phyloP scores from a whole-genome alignment of 805 yeast species.

The Schwanniomyces vanrijiae region DNA sequence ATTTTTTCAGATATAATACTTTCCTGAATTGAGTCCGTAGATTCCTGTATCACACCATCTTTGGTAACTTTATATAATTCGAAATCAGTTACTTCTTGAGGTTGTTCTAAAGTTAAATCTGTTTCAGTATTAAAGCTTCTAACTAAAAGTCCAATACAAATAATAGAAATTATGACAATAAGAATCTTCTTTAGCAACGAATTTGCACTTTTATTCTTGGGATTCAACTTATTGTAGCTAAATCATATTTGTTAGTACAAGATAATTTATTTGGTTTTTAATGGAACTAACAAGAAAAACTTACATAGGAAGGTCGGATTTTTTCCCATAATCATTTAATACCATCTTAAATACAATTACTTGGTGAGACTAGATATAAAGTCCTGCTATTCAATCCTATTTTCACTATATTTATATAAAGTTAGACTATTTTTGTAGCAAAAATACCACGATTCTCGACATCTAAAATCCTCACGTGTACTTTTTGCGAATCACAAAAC shows the following conservation, averaged over 20 bases:
- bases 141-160: constrained; percentile 7
- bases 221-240: constrained; percentile 20
- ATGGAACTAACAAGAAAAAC: constrained; percentile 8
- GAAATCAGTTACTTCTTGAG: constrained; percentile 9
- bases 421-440: not conserved
- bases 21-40: not conserved
- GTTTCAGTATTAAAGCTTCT: not conserved
- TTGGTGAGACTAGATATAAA: not conserved
- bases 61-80: constrained; percentile 30
- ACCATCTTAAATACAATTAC: constrained; percentile 13
- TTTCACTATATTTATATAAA: not conserved
- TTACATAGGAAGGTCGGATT: constrained; percentile 49
- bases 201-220: constrained; percentile 11
- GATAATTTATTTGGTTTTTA: not conserved
- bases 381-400: not conserved
- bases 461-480: not conserved
- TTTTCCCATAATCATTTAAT: constrained; percentile 37
- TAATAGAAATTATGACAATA: constrained; percentile 5
- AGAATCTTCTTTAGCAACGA: constrained; percentile 7
- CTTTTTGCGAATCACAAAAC: constrained; percentile 17
- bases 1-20: constrained; percentile 1
- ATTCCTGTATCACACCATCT: constrained; percentile 22
- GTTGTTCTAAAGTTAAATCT: not conserved
- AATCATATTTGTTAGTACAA: constrained; percentile 5
- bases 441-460: not conserved